Base-by-base conservation (phyloP, 2,329 filamentous ascomycete species). In the Thielaviopsis musarum region DNA sequence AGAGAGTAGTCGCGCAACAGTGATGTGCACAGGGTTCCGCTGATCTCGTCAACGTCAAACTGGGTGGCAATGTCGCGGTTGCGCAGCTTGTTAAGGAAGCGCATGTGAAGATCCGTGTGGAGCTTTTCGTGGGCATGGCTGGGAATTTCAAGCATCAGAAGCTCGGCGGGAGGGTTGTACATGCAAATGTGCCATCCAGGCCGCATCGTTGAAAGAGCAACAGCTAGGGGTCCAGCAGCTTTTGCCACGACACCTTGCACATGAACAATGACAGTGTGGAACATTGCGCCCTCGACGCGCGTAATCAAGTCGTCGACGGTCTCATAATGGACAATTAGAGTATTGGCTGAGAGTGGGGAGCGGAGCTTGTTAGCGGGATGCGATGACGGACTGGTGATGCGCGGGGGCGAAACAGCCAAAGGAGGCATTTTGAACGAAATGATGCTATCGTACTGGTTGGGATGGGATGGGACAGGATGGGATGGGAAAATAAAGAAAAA, bases 311-410 rank as follows among this genome's bases (percentile, higher is more conserved):
- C 58, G 15, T 60, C 58, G 30, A 60, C 48, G 28, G 41, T 52
- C 48, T 60, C 58, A 56, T 60, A 60, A 28, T 60, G 58, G 24
- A 60, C 58, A 19, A 60, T 60, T 17, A 56, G 22, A 34, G 58
- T 60, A 49, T 56, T 55, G 41, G 58, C 58, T 60, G 58, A 28
- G 26, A 60, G 54, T 55, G 51, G 49, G n/a, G 58, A 56, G 45
- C n/a, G 49, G 54, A 41, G 54, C 10, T 52, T 34, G 58, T 60
- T 51, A 60, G 58, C 22, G 52, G 22, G 54, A 56, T 19, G 30
- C 13, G 24, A 30, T 38, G 30, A 17, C 19, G 30, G 54, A 17
- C 54, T 21, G 30, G 17, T 13, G 28, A 17, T 7, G 34, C 21
- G 28, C 30, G 19, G 54, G 21, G 21, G 54, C 38, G 30, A 17